Conservation (phyloP, 768 basidiomycete species). For the Pleurotus pulmonarius region DNA sequence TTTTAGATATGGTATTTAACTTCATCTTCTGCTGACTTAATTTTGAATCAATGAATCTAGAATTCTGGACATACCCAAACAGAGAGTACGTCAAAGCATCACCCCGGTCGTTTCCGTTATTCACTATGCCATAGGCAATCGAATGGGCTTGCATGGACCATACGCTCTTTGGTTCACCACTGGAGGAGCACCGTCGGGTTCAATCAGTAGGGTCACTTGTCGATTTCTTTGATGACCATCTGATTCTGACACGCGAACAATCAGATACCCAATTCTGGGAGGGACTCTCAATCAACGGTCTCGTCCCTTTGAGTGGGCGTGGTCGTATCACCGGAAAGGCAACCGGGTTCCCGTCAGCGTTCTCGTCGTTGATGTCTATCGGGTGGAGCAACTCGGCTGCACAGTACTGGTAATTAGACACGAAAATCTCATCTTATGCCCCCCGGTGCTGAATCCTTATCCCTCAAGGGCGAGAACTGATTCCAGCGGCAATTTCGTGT, state of each 20-base stretch:
- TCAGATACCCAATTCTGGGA: conserved; percentile 28
- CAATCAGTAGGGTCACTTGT: conserved; percentile 17
- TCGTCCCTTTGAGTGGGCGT: conserved; percentile 20
- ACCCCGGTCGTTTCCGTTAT: neutral
- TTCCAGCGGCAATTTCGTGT: conserved; percentile 26
- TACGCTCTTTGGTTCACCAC: conserved; percentile 37
- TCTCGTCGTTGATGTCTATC: conserved; percentile 16
- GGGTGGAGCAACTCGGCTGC: conserved; percentile 26
- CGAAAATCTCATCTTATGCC: too few relatives aligned
- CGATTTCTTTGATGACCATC: neutral
- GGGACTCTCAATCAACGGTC: conserved; percentile 18
- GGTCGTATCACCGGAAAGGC: conserved; percentile 27
- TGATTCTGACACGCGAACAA: neutral
- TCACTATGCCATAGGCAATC: conserved; percentile 15
- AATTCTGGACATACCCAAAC: conserved; percentile 36
- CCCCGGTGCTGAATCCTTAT: too few relatives aligned
- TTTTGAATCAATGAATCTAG: conserved; percentile 7
- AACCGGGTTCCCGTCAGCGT: conserved; percentile 20
- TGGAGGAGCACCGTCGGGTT: conserved; percentile 25
- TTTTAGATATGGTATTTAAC: conserved; percentile 17
- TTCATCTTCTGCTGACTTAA: neutral
- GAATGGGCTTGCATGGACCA: conserved; percentile 31
- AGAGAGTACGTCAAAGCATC: conserved; percentile 20
- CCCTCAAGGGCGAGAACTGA: conserved; percentile 24
- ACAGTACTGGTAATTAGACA: conserved; percentile 24